These are phyloP conservation scores for Dinochytrium kinnereticum DNA, from an alignment of 371 early-diverging fungal genomes.

Conservation along the genomic window DNA sequence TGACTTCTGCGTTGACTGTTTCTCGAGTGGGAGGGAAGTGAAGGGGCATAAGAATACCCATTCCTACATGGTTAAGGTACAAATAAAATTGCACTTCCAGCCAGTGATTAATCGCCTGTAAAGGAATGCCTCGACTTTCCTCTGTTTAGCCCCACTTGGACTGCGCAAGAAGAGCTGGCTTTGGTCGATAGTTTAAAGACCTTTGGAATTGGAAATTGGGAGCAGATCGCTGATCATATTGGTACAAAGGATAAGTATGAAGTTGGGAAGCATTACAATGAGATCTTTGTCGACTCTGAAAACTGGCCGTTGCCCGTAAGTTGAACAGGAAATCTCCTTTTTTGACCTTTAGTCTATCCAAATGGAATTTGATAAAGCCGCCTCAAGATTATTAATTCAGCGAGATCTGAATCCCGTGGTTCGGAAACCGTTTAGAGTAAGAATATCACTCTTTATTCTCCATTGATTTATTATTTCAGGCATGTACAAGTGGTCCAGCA, in stretches of 20 bases:
- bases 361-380: constrained; percentile 52
- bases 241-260: constrained; percentile 89
- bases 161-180: constrained; percentile 95
- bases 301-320: constrained; percentile 81
- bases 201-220: constrained; percentile 98
- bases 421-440: constrained; percentile 30
- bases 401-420: constrained; percentile 35
- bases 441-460: neutral
- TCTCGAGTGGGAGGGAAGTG: constrained; percentile 83
- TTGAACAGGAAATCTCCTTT: neutral
- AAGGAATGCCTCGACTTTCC: constrained; percentile 86
- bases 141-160: constrained; percentile 89
- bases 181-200: constrained; percentile 91
- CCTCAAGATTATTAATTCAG: constrained; percentile 27
- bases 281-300: constrained; percentile 77
- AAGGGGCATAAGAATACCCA: constrained; percentile 86
- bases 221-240: constrained; percentile 90
- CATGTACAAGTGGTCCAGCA: constrained; percentile 84
- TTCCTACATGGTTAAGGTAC: constrained; percentile 82
- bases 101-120: neutral
- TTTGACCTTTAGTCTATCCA: constrained; percentile 55
- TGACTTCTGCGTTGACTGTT: constrained; percentile 96
- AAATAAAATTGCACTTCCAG: neutral
- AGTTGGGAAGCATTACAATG: constrained; percentile 90
- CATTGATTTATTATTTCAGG: constrained; percentile 40